Evolutionary conservation across 805 yeast genomes (phyloP).

Genomic region (Myxozyma geophila): DNA sequence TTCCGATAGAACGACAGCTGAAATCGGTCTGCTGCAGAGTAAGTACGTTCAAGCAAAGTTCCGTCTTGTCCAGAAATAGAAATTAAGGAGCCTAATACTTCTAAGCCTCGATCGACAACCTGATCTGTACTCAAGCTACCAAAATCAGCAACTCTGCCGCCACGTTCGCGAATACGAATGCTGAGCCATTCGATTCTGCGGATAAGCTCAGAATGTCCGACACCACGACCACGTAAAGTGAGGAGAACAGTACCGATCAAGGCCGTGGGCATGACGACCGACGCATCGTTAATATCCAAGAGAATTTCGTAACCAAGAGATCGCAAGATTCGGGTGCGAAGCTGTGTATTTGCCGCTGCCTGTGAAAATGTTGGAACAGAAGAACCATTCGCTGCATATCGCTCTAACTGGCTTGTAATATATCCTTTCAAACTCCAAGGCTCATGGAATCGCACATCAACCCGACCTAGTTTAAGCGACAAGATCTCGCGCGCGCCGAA

Average conservation of each 20-base stretch:
- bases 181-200: conserved; percentile 47
- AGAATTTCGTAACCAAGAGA: conserved; percentile 59
- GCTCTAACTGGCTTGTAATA: conserved; percentile 41
- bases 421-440: conserved; percentile 49
- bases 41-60: conserved; percentile 47
- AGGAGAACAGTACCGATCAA: conserved; percentile 55
- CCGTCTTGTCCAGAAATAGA: conserved; percentile 37
- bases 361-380: conserved; percentile 19
- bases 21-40: conserved; percentile 54
- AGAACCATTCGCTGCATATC: conserved; percentile 8
- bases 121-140: conserved; percentile 41
- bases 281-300: conserved; percentile 56
- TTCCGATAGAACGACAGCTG: conserved; percentile 64
- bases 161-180: conserved; percentile 44
- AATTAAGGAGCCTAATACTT: conserved; percentile 49
- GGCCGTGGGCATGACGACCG: conserved; percentile 59
- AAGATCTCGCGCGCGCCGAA: conserved; percentile 45
- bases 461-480: conserved; percentile 48
- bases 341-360: conserved; percentile 18
- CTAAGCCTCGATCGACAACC: conserved; percentile 48
- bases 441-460: conserved; percentile 49
- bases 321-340: conserved; percentile 47
- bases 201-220: conserved; percentile 45
- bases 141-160: conserved; percentile 49
- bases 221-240: conserved; percentile 49